phyloP scores from a whole-genome alignment of 2,329 filamentous ascomycete species.

The Cercospora sesami region DNA sequence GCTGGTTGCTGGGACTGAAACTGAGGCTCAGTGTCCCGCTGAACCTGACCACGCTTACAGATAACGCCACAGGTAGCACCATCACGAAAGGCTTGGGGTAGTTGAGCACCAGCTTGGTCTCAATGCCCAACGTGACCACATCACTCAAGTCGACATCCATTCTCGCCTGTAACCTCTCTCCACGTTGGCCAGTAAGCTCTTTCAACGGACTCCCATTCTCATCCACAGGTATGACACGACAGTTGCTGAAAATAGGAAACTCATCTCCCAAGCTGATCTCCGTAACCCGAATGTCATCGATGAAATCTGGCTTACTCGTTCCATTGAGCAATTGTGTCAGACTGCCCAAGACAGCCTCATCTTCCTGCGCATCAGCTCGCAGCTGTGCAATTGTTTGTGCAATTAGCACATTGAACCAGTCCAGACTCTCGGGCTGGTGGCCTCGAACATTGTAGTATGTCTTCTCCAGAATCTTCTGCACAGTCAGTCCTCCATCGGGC shows the following conservation, averaged over 20 bases:
- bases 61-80: conserved; percentile 84
- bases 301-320: conserved; percentile 78
- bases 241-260: conserved; percentile 98
- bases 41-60: conserved; percentile 89
- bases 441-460: conserved; percentile 96
- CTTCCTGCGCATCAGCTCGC: conserved; percentile 84
- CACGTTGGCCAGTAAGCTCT: conserved; percentile 47
- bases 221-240: conserved; percentile 86
- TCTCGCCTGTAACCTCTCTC: conserved; percentile 80
- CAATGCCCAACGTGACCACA: conserved; percentile 89
- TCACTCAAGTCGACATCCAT: conserved; percentile 98
- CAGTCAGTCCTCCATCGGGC: conserved; percentile 61
- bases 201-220: conserved; percentile 66
- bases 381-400: conserved; percentile 97
- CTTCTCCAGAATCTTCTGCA: conserved; percentile 91
- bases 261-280: conserved; percentile 94
- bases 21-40: conserved; percentile 92
- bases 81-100: conserved; percentile 89
- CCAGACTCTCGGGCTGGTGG: conserved; percentile 92
- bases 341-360: conserved; percentile 84
- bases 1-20: conserved; percentile 68
- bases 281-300: conserved; percentile 90
- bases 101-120: conserved; percentile 91
- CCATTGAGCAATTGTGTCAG: conserved; percentile 85
- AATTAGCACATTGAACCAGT: conserved; percentile 98